These are phyloP conservation scores for Keithomyces neogunnii DNA, from an alignment of 2,329 filamentous ascomycete genomes.

Conservation along the genomic window DNA sequence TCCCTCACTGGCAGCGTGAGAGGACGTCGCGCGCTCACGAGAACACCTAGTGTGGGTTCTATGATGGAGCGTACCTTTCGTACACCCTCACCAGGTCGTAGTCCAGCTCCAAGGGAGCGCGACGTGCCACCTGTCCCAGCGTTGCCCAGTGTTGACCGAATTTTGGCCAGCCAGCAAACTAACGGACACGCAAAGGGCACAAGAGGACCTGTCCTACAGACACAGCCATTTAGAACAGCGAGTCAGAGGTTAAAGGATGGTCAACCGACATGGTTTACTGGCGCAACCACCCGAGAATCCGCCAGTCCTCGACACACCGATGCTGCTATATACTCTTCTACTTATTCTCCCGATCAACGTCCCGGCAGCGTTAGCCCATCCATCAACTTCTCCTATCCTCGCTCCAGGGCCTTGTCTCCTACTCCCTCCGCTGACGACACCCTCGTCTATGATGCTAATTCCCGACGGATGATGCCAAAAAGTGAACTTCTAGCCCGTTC, in stretches of 20 bases:
- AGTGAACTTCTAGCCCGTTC: slow-evolving; percentile 34
- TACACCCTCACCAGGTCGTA: slow-evolving; percentile 55
- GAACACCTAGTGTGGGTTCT: slow-evolving; percentile 64
- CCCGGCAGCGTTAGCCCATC: slow-evolving; percentile 41
- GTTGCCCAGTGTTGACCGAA: slow-evolving; percentile 46
- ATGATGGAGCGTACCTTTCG: slow-evolving; percentile 89
- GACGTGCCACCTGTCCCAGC: slow-evolving; percentile 67
- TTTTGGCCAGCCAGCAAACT: slow-evolving; percentile 15
- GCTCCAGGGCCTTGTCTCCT: slow-evolving; percentile 27
- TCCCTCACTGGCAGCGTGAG: slow-evolving; percentile 48
- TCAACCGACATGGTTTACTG: slow-evolving; percentile 40
- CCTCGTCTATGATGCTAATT: slow-evolving; percentile 58
- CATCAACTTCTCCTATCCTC: slow-evolving; percentile 53
- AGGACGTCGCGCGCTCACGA: slow-evolving; percentile 41
- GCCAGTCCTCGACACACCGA: slow-evolving; percentile 38
- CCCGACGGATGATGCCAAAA: slow-evolving; percentile 50
- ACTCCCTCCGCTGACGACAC: slow-evolving; percentile 22
- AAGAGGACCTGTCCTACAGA: slow-evolving; percentile 34
- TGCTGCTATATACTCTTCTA: slow-evolving; percentile 24
- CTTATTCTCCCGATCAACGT: slow-evolving; percentile 23
- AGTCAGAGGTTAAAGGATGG: slow-evolving; percentile 41
- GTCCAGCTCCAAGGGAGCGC: slow-evolving; percentile 27
- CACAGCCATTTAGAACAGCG: slow-evolving; percentile 42
- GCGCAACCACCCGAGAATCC: slow-evolving; percentile 32
- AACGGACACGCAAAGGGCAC: slow-evolving; percentile 19